These are phyloP conservation scores for Falciphora oryzae DNA, from an alignment of 2,329 filamentous ascomycete genomes.

Conservation along the genomic window DNA sequence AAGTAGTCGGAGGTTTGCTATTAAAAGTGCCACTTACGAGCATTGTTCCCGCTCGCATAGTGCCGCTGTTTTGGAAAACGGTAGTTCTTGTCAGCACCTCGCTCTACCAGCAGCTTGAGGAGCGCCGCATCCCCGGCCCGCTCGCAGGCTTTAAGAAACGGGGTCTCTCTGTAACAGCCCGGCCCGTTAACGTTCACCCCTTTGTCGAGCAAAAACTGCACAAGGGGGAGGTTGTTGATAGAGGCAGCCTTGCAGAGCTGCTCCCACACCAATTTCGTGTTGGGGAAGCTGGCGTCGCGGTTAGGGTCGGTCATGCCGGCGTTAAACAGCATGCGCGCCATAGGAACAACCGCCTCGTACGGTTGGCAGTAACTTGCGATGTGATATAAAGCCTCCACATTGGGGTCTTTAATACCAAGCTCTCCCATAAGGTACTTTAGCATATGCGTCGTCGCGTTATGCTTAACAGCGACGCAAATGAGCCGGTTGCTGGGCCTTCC, in stretches of 20 bases:
- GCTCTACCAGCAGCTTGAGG: background rate
- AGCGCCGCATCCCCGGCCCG: background rate
- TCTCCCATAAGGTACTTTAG: background rate
- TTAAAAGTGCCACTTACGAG: background rate
- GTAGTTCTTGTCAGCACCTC: background rate
- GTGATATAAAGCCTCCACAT: background rate
- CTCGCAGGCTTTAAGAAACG: background rate
- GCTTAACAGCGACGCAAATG: background rate
- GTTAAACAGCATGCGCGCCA: background rate
- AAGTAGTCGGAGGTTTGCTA: too few species aligned
- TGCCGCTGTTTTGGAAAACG: background rate
- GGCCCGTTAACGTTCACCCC: background rate
- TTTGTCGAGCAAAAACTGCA: background rate
- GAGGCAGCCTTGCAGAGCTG: background rate
- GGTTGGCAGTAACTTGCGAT: too few species aligned
- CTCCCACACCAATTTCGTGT: background rate
- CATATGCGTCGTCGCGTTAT: background rate
- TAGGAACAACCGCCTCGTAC: background rate
- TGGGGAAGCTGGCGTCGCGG: background rate
- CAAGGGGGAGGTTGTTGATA: background rate
- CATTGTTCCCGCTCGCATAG: background rate
- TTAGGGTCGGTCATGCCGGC: too few species aligned
- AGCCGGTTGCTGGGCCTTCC: background rate
- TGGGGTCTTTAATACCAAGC: background rate
- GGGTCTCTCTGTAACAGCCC: too few species aligned